Evolutionary conservation across 2,329 filamentous ascomycete genomes (phyloP).

Genomic region (Coleophoma cylindrospora): DNA sequence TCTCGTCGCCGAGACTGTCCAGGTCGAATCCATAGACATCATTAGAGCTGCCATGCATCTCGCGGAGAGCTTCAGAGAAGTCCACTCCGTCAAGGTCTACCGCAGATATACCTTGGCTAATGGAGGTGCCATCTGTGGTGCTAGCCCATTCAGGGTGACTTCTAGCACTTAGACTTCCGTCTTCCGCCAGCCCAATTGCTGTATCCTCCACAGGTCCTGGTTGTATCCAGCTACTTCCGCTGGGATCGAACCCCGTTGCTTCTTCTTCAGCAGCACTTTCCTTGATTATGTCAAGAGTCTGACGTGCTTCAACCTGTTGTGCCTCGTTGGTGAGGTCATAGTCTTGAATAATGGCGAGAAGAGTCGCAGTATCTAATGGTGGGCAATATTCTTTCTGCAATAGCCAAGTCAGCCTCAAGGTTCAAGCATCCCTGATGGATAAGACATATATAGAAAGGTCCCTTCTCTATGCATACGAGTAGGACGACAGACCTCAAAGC

Average conservation of each 20-base stretch:
- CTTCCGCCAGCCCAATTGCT: background rate
- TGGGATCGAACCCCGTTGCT: constrained; percentile 71
- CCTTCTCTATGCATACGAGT: no score
- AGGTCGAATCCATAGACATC: constrained; percentile 19
- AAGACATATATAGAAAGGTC: no score
- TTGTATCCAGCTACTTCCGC: constrained; percentile 54
- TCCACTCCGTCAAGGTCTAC: constrained; percentile 19
- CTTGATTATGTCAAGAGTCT: constrained; percentile 62
- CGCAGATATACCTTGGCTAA: constrained; percentile 16
- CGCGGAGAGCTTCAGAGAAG: constrained; percentile 27
- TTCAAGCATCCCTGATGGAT: no score
- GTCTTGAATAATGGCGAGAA: constrained; percentile 72
- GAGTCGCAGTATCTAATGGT: constrained; percentile 70
- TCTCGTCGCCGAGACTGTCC: constrained; percentile 44
- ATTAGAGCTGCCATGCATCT: constrained; percentile 52
- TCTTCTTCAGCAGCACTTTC: constrained; percentile 62
- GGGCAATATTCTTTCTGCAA: constrained; percentile 65
- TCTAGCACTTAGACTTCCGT: constrained; percentile 15
- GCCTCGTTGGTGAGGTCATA: constrained; percentile 54
- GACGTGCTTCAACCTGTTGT: constrained; percentile 48
- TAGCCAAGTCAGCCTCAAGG: background rate
- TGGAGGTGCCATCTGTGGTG: constrained; percentile 23
- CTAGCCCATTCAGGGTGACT: constrained; percentile 19
- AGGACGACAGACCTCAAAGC: constrained; percentile 4
- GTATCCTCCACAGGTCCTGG: constrained; percentile 13